Evolutionary conservation across 495 filamentous ascomycete genomes (phyloP).

Genomic region (Aspergillus nidulans): DNA sequence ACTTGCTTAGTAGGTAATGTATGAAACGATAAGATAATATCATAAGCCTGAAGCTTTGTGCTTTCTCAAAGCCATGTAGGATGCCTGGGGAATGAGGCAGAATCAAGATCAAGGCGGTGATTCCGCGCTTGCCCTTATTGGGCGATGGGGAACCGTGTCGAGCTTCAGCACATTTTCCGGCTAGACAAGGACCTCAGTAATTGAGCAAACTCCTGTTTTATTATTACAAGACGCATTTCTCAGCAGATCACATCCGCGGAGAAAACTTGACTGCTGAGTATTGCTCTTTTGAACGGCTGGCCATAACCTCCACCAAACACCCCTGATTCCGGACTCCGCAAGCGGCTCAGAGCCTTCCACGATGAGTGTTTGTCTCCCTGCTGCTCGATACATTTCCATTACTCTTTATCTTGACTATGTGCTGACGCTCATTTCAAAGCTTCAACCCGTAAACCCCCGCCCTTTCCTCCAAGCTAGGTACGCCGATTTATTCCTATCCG

Average conservation of each 20-base stretch:
- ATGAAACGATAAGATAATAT: neutral
- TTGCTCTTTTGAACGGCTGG: conserved; percentile 6
- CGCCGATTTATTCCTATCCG: conserved; percentile 23
- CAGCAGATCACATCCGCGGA: neutral
- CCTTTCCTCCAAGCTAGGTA: conserved; percentile 86
- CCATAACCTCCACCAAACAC: neutral
- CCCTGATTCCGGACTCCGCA: conserved; percentile 4
- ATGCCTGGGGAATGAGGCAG: neutral
- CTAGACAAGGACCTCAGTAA: conserved; percentile 9
- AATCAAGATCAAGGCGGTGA: conserved; percentile 24
- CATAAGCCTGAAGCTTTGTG: neutral
- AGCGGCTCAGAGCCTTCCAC: conserved; percentile 14
- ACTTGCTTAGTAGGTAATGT: conserved; percentile 9
- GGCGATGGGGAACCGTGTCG: conserved; percentile 15
- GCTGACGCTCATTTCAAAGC: conserved; percentile 38
- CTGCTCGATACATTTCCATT: neutral
- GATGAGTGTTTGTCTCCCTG: conserved; percentile 39
- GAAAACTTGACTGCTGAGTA: neutral
- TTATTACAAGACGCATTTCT: conserved; percentile 5
- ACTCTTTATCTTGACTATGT: neutral
- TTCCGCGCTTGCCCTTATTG: conserved; percentile 20
- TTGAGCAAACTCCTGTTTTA: conserved; percentile 11
- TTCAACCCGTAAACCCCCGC: conserved; percentile 85
- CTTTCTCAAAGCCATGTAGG: neutral
- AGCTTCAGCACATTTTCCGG: conserved; percentile 37